Evolutionary conservation across 306 rosid genomes (phyloP).

Genomic region (Citrullus mucosospermus): DNA sequence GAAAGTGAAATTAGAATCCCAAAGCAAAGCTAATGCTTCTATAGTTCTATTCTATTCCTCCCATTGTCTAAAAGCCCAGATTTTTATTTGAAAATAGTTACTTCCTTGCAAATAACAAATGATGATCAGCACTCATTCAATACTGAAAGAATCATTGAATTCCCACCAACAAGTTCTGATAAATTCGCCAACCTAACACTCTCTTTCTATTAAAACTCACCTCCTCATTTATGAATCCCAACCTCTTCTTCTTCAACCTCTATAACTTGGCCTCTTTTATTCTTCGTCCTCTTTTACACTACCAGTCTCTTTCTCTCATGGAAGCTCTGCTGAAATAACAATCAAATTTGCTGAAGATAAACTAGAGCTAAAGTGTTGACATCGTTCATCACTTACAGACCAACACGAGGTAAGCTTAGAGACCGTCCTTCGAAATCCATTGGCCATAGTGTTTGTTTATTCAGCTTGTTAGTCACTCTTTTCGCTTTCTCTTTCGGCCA

Average conservation of each 20-base stretch:
- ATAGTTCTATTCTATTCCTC: not conserved
- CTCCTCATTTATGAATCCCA: constrained; percentile 39
- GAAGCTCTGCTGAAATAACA: not conserved
- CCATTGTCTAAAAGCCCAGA: not conserved
- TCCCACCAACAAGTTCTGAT: constrained; percentile 40
- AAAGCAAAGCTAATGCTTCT: not conserved
- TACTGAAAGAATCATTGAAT: constrained; percentile 52
- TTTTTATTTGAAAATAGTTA: not conserved
- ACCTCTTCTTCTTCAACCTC: constrained; percentile 11
- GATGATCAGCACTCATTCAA: constrained; percentile 7
- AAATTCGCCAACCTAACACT: constrained; percentile 39
- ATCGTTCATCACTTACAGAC: constrained; percentile 6
- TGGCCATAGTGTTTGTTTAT: not conserved
- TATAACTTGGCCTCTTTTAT: not conserved
- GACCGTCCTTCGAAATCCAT: constrained; percentile 23
- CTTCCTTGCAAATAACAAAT: not conserved
- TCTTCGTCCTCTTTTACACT: not conserved
- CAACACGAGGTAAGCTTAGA: constrained; percentile 21
- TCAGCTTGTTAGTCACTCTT: not conserved
- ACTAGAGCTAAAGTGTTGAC: constrained; percentile 22
- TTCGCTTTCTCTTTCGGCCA: constrained; percentile 1
- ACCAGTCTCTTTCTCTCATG: not conserved
- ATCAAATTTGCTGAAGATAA: constrained; percentile 9
- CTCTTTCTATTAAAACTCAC: constrained; percentile 12
- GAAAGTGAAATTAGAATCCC: constrained; percentile 1